phyloP scores from a whole-genome alignment of 208 protist genomes.

The Crithidia fasciculata region DNA sequence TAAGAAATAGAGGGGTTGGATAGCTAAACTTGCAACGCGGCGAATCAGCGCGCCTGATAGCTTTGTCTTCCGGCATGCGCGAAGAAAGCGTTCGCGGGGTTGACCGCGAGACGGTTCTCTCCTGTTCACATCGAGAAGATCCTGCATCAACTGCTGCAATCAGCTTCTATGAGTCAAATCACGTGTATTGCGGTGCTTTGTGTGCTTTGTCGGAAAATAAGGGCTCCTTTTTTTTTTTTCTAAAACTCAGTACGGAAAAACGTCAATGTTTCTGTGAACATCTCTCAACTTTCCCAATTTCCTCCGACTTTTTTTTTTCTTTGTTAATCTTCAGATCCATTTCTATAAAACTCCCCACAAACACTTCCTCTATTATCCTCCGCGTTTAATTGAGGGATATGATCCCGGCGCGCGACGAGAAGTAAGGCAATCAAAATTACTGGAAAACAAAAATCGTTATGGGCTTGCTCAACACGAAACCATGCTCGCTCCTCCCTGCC shows the following conservation, averaged over 20 bases:
- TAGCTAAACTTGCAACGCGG: neutral
- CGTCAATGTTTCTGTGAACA: neutral
- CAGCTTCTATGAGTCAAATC: no score
- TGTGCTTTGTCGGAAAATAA: no score
- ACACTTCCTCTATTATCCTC: neutral
- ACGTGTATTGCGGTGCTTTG: no score
- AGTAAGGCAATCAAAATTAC: slow-evolving; percentile 7
- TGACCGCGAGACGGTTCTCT: no score
- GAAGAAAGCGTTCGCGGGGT: no score
- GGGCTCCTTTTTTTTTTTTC: slow-evolving; percentile 3
- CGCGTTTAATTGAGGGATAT: neutral
- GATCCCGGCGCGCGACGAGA: neutral
- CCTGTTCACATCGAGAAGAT: no score
- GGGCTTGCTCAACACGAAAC: slow-evolving; percentile 45
- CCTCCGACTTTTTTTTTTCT: neutral
- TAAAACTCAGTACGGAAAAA: neutral
- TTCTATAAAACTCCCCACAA: no score
- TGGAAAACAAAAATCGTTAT: slow-evolving; percentile 9
- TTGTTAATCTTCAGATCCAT: neutral
- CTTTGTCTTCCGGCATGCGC: no score
- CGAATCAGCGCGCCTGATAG: no score
- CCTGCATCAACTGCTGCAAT: no score
- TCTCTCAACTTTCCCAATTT: neutral
- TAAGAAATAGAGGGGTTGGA: neutral
- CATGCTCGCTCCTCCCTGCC: slow-evolving; percentile 42